Conservation (phyloP, 2,329 filamentous ascomycete species). For the Diaporthe sp. region DNA sequence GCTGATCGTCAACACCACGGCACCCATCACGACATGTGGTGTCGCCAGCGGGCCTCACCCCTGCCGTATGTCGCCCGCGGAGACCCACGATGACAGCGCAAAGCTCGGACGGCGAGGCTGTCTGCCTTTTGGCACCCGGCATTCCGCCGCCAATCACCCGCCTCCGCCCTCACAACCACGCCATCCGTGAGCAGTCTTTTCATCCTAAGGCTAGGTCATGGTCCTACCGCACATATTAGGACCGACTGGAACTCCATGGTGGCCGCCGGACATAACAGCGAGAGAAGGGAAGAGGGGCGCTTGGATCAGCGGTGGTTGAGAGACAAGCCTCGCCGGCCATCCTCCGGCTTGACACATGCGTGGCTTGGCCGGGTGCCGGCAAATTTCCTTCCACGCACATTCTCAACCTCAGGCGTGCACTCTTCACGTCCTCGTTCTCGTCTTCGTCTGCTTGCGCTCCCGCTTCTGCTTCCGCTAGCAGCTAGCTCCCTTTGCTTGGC, state of each 20-base stretch:
- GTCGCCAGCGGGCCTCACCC: conserved; percentile 8
- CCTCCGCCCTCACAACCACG: conserved; percentile 13
- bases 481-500: conserved; percentile 17
- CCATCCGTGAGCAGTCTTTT: not conserved
- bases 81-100: not conserved
- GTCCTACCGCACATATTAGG: too few relatives aligned
- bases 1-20: conserved; percentile 16
- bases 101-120: conserved; percentile 7
- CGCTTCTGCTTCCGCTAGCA: conserved; percentile 2
- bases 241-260: not conserved
- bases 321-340: conserved; percentile 25
- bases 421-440: not conserved
- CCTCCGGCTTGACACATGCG: conserved; percentile 30
- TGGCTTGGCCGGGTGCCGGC: conserved; percentile 26
- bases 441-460: conserved; percentile 1
- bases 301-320: conserved; percentile 6
- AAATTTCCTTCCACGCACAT: conserved; percentile 17
- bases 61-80: not conserved
- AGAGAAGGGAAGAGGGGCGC: not conserved
- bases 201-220: not conserved
- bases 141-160: not conserved
- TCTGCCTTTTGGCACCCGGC: not conserved
- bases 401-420: not conserved
- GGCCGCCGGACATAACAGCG: not conserved
- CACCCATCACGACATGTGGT: conserved; percentile 23